These are phyloP conservation scores for Arbutus unedo DNA, from an alignment of 148 eudicot genomes.

Conservation along the genomic window DNA sequence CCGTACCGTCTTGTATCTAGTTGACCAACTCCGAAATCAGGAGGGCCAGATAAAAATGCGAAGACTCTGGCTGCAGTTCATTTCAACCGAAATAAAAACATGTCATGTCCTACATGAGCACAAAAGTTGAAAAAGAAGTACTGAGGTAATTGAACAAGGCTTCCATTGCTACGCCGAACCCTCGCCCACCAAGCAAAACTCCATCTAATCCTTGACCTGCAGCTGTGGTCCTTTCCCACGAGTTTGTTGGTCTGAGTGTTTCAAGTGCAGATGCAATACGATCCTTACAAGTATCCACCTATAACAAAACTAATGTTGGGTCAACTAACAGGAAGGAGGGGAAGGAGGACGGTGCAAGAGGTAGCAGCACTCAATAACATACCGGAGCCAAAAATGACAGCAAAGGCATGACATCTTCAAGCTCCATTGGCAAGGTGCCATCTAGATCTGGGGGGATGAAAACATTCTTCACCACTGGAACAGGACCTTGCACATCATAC, in stretches of 20 bases:
- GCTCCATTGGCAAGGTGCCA: conserved; percentile 61
- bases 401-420: conserved; percentile 93
- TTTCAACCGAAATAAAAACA: conserved; percentile 3
- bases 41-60: conserved; percentile 95
- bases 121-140: neutral
- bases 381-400: conserved; percentile 94
- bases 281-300: conserved; percentile 99
- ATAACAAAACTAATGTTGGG: conserved; percentile 14
- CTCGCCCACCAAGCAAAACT: conserved; percentile 88
- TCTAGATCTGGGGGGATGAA: conserved; percentile 71
- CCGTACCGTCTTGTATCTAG: conserved; percentile 94
- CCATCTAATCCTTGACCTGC: conserved; percentile 88
- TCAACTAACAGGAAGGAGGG: neutral
- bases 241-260: conserved; percentile 83
- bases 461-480: conserved; percentile 87
- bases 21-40: conserved; percentile 95
- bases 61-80: conserved; percentile 77
- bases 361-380: conserved; percentile 28
- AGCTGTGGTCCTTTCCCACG: conserved; percentile 89
- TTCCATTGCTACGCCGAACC: conserved; percentile 96
- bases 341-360: neutral
- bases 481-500: conserved; percentile 96
- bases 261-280: conserved; percentile 92
- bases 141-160: conserved; percentile 84
- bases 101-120: conserved; percentile 5